These are phyloP conservation scores for Fraxinus excelsior DNA, from an alignment of 257 asterid species.

Conservation along the genomic window DNA sequence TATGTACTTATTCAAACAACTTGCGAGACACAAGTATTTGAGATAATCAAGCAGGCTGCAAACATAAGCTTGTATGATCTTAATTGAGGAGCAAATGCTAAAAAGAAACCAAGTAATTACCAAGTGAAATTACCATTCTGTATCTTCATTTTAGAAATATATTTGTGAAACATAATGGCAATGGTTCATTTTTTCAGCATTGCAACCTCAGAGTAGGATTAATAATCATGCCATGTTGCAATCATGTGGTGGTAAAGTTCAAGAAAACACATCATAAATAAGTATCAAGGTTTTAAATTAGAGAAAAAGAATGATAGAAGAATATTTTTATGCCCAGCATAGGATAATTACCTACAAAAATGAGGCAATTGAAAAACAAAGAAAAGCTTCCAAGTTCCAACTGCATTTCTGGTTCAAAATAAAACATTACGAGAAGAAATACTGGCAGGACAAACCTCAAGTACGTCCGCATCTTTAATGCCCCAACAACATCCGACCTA, in stretches of 20 bases:
- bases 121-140: neutral
- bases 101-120: neutral
- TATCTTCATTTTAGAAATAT: neutral
- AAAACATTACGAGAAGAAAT: constrained; percentile 13
- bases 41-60: neutral
- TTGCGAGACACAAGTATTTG: neutral
- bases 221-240: neutral
- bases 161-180: neutral
- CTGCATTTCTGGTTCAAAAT: neutral
- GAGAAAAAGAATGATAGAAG: neutral
- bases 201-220: neutral
- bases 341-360: neutral
- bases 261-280: neutral
- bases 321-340: neutral
- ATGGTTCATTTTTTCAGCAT: neutral
- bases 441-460: constrained; percentile 66
- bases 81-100: neutral
- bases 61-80: neutral
- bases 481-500: constrained; percentile 53
- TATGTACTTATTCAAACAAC: neutral
- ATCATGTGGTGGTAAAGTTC: neutral
- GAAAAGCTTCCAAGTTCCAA: neutral
- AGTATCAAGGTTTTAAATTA: constrained; percentile 3
- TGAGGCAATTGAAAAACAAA: neutral
- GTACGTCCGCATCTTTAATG: constrained; percentile 51